Base-by-base conservation (phyloP, 805 yeast species). In the Jamesozyma hellenica region DNA sequence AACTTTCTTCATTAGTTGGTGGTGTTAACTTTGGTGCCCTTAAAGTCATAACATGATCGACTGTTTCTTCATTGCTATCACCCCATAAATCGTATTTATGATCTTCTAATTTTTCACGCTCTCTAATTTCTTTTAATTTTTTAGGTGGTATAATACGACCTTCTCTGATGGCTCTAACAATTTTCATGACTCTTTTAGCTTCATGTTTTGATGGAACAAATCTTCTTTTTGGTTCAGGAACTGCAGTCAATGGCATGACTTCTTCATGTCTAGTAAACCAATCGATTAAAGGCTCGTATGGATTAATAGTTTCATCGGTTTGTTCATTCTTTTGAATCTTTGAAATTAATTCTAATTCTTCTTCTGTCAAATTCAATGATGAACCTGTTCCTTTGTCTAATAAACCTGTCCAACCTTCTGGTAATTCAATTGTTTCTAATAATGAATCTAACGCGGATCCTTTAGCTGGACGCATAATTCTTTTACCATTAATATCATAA, bases 381-480 rank as follows among this genome's bases (percentile, higher is more conserved):
- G 77, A 61, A 45, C 98, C 99, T 6, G 97, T 86, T 53, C 79
- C 73, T 54, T 84, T 82, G 62, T 92, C 97, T 45, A 90, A 66
- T 45, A 92, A 70, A 35, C 99, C 99, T 13, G 98, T 92, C 97
- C 97, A 92, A 19, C 98, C 98, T 63, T 85, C 94, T 12, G 98
- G 98, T 47, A 92, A 69, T 45, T 92, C 99, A 44, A 92, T 92
- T 25, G 79, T 70, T 55, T 90, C 98, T 48, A 92, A 67, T 46
- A 92, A 71, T 53, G 81, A 82, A 55, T 92, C 97, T 48, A 92
- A 71, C 1, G 97, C 98, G 42, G 94, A 78, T 12, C 96, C 95
- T 53, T 85, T 82, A 9, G 97, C 98, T 11, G 99, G 99, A 61
- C 99, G 77, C 97, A 92, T 90, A 56, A 92, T 88, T 57, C 98